Percentiles rank a stretch among this genome's conserved stretches.
phyloP scores from a whole-genome alignment of 352 stramenopile genomes.

The Phytophthora macrochlamydospora region DNA sequence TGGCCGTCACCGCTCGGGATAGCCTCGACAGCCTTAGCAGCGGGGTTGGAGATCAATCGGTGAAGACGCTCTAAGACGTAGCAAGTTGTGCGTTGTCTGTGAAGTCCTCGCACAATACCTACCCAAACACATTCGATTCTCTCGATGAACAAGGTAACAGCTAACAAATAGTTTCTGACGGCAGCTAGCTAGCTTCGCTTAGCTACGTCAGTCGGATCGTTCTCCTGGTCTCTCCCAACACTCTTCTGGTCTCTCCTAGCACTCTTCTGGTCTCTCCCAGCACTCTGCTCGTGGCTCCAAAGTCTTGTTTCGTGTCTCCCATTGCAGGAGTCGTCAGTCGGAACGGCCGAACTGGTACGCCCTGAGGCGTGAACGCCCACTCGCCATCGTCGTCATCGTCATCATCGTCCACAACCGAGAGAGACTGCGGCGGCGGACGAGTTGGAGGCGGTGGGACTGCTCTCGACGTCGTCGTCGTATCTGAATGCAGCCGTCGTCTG shows the following conservation, averaged over 20 bases:
- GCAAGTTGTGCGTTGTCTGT: background rate
- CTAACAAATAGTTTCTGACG: background rate
- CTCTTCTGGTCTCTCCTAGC: background rate
- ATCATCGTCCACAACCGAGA: slow-evolving; percentile 29
- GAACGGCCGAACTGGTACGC: slow-evolving; percentile 34
- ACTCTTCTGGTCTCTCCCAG: background rate
- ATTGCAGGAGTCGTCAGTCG: slow-evolving; percentile 16
- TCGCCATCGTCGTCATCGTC: slow-evolving; percentile 35
- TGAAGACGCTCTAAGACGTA: too few species aligned
- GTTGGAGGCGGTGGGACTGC: background rate
- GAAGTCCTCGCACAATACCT: background rate
- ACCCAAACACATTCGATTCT: background rate
- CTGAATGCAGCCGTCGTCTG: slow-evolving; percentile 31
- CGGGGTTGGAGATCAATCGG: background rate
- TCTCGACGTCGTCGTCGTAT: slow-evolving; percentile 12
- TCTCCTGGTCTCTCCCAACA: background rate
- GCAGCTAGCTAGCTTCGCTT: background rate
- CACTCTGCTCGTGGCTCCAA: background rate
- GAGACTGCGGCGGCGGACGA: slow-evolving; percentile 10
- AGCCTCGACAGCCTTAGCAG: slow-evolving; percentile 27
- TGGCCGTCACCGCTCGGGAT: slow-evolving; percentile 15
- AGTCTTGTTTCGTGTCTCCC: background rate
- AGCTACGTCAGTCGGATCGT: background rate
- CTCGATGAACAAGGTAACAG: background rate
- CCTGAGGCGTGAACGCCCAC: slow-evolving; percentile 38